phyloP scores from a whole-genome alignment of 148 eudicot species.

The Pharnaceum exiguum region DNA sequence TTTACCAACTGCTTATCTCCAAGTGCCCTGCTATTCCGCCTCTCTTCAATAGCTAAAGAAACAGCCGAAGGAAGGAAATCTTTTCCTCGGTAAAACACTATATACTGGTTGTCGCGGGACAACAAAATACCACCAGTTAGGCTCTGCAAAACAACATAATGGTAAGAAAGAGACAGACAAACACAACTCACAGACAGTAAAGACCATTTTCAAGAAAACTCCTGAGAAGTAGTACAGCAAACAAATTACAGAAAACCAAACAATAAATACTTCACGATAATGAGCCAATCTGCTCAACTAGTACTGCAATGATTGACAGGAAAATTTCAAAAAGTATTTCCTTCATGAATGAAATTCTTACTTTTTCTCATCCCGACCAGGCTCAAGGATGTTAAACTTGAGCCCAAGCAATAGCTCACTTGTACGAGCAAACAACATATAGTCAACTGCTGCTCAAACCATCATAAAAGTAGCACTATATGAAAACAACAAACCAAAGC shows the following conservation, averaged over 20 bases:
- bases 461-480: too few relatives aligned
- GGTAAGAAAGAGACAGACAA: not conserved
- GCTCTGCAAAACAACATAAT: slow-evolving; percentile 40
- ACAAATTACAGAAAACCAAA: not conserved
- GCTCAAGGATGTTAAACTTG: too few relatives aligned
- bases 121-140: slow-evolving; percentile 82
- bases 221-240: not conserved
- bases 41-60: slow-evolving; percentile 79
- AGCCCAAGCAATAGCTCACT: too few relatives aligned
- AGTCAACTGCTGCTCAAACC: too few relatives aligned
- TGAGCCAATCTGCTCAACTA: too few relatives aligned
- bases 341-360: too few relatives aligned
- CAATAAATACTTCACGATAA: too few relatives aligned
- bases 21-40: slow-evolving; percentile 46
- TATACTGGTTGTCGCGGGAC: slow-evolving; percentile 78
- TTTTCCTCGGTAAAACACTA: slow-evolving; percentile 88
- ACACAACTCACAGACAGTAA: not conserved
- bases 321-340: too few relatives aligned
- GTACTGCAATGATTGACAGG: too few relatives aligned
- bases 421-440: too few relatives aligned
- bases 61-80: slow-evolving; percentile 91
- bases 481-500: too few relatives aligned
- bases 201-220: not conserved
- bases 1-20: slow-evolving; percentile 17
- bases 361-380: too few relatives aligned